Evolutionary conservation across 169 alveolate species (phyloP).

Genomic region (Eimeria falciformis): DNA sequence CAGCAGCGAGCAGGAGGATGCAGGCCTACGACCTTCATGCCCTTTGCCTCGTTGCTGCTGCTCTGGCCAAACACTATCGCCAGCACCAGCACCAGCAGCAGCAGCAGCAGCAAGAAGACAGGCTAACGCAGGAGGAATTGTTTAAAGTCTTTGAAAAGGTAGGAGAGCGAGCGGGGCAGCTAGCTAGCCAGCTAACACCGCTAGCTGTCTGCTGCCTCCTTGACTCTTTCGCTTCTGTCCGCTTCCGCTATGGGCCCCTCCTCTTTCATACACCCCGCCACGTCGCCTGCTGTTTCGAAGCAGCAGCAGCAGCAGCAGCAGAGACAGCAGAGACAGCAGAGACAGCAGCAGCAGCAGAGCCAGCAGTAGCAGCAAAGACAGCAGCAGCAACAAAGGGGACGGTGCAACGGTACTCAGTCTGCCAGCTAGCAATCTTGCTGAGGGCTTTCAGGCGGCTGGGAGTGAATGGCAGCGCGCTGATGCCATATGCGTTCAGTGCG

Average conservation of each 20-base stretch:
- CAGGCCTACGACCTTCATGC: constrained; percentile 12
- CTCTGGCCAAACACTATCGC: constrained; percentile 12
- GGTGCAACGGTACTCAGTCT: not conserved
- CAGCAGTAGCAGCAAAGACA: not conserved
- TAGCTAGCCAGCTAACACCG: constrained; percentile 22
- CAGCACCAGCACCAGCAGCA: not conserved
- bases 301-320: not conserved
- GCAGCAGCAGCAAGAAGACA: not conserved
- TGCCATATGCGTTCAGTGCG: not conserved
- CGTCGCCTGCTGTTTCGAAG: not conserved
- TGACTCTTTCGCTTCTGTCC: constrained; percentile 6
- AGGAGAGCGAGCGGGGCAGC: constrained; percentile 22
- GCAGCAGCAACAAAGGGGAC: not conserved
- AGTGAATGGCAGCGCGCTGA: not conserved
- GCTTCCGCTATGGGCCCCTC: constrained; percentile 12
- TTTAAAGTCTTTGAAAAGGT: not conserved
- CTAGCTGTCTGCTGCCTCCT: constrained; percentile 16
- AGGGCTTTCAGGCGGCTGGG: constrained; percentile 36
- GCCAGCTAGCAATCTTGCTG: constrained; percentile 18
- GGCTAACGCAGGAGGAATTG: constrained; percentile 14
- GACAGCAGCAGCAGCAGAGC: not conserved
- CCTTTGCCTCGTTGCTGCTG: constrained; percentile 14
- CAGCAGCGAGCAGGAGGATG: not conserved
- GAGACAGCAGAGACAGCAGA: not conserved
- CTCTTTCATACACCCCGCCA: constrained; percentile 3